Conservation (phyloP, 495 filamentous ascomycete genomes). For the Aspergillus funiculosus region DNA sequence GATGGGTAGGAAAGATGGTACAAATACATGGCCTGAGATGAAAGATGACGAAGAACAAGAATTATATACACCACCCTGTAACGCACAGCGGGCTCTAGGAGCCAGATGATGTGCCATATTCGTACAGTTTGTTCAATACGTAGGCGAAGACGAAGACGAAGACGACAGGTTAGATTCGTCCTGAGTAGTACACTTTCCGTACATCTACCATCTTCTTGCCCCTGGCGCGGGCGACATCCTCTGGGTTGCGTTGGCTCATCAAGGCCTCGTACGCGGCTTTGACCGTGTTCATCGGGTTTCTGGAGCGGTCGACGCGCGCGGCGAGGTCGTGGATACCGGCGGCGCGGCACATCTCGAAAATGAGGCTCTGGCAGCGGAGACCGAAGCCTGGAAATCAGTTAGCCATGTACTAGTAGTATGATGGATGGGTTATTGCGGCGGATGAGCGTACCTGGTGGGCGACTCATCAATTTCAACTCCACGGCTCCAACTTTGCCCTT, state of each 20-base stretch:
- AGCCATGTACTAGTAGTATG: slow-evolving; percentile 10
- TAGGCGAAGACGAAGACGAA: slow-evolving; percentile 15
- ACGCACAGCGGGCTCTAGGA: slow-evolving; percentile 16
- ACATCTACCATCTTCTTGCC: slow-evolving; percentile 95
- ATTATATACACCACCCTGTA: slow-evolving; percentile 40
- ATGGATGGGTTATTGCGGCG: not conserved
- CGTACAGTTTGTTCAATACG: slow-evolving; percentile 25
- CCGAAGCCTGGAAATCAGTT: slow-evolving; percentile 64
- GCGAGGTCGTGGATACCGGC: slow-evolving; percentile 81
- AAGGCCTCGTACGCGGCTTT: slow-evolving; percentile 85
- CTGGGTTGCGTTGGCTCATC: slow-evolving; percentile 73
- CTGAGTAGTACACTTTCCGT: slow-evolving; percentile 94
- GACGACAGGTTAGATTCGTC: slow-evolving; percentile 42
- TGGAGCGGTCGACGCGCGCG: slow-evolving; percentile 66
- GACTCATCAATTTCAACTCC: slow-evolving; percentile 67
- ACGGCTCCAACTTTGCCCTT: slow-evolving; percentile 79
- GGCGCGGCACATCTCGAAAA: slow-evolving; percentile 84
- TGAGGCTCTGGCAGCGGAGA: slow-evolving; percentile 78
- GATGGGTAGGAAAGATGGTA: slow-evolving; percentile 17
- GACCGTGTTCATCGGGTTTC: slow-evolving; percentile 94
- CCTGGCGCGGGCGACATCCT: slow-evolving; percentile 76
- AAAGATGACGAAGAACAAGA: slow-evolving; percentile 18
- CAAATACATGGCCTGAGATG: slow-evolving; percentile 22
- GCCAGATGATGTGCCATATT: slow-evolving; percentile 14
- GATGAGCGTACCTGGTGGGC: slow-evolving; percentile 72